Conservation (phyloP, 2,329 filamentous ascomycete species). For the Microsporum canis region DNA sequence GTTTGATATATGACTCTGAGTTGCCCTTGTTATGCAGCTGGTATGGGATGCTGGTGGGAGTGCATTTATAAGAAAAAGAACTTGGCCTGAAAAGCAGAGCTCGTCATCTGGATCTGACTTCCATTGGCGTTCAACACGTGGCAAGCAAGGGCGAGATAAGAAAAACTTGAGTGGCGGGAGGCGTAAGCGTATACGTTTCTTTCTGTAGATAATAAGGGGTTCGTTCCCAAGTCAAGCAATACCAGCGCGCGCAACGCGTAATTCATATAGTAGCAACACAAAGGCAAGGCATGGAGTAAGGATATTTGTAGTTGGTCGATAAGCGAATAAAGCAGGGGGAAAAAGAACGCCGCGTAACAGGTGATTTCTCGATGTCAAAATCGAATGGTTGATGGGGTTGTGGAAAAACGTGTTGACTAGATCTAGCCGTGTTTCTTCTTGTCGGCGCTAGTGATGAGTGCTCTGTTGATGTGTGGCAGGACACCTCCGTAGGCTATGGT, state of each 20-base stretch:
- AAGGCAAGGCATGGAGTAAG: not conserved
- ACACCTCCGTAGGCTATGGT: constrained; percentile 99
- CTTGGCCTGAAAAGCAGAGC: not conserved
- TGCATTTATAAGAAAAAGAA: not conserved
- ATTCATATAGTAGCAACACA: constrained; percentile 3
- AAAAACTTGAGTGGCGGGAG: not conserved
- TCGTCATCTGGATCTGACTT: not conserved
- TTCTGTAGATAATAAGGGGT: not conserved
- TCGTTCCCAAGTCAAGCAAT: not conserved
- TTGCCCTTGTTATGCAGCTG: not conserved
- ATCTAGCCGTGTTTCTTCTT: constrained; percentile 61
- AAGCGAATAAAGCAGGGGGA: not conserved
- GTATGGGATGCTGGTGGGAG: not conserved
- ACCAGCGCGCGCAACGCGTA: constrained; percentile 1
- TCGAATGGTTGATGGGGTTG: not conserved
- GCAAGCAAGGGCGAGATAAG: not conserved
- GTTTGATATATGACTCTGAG: not conserved
- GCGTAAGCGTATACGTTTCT: not conserved
- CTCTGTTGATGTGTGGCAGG: constrained; percentile 95
- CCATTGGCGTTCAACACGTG: not conserved
- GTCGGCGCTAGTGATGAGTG: constrained; percentile 87
- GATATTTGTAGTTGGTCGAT: not conserved
- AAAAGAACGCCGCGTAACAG: not conserved
- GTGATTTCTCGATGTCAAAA: no score
- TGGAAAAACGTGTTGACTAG: not conserved